Base-by-base conservation (phyloP, 2,329 filamentous ascomycete species). In the Botrytis fragariae region DNA sequence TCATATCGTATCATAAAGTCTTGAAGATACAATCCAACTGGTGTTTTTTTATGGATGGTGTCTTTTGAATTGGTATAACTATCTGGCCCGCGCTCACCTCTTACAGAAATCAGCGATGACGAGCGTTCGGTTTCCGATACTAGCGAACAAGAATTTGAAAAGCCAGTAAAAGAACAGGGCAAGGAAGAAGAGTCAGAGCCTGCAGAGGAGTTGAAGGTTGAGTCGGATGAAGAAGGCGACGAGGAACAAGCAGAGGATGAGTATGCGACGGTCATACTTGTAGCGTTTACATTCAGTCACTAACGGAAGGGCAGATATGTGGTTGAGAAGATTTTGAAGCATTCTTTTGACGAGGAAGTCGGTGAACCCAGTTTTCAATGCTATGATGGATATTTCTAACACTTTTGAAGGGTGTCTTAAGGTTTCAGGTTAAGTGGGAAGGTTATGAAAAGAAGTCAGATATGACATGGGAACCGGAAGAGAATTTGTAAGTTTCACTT, bases 391-490 rank as follows among this genome's bases (percentile, higher is more conserved):
- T 25, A 44, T 37, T 54, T 69, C 67, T 76, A 74, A 74, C 32
- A 68, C 6, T 75, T 25, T 4, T 29, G 45, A 77, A 77, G 57
- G 87, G 87, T 32, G 80, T 81, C 7, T 78, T 90, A 0, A 85
- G 86, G 64, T 94, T 92, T 79, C 86, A 91, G 69, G 92, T 96
- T 51, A 94, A 95, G 79, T 96, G 93, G 93, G 89, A 93, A 76
- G 93, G 93, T 4, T 96, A 91, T 75, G 88, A 92, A 0, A 87
- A 90, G 75, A 89, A 90, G 75, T 81, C 84, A 0, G 93, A 96
- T 77, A 83, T 88, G 78, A 96, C 93, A 0, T 95, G 92, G 93
- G 93, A 96, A 80, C 90, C 92, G 0, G 90, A 93, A 77, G 88
- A 89, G 18, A 95, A 94, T 77, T 83, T 93, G 74, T 82, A 77